Conservation (phyloP, 2,329 filamentous ascomycete species). For the Cladophialophora carrionii region DNA sequence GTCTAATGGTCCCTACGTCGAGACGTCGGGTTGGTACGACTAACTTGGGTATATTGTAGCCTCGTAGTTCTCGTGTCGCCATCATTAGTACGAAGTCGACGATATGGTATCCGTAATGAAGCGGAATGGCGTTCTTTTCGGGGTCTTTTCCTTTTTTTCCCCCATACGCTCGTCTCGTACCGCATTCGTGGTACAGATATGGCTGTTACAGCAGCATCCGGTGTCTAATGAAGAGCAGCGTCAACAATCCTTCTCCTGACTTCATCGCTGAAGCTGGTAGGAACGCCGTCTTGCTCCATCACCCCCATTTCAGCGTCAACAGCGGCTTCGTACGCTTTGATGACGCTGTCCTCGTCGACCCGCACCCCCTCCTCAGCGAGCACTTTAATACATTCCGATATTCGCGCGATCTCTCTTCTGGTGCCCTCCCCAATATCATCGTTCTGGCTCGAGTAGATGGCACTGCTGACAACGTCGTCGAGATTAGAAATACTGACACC, state of each 20-base stretch:
- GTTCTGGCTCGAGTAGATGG: slow-evolving; percentile 94
- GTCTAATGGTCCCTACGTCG: slow-evolving; percentile 6
- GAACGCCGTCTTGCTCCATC: slow-evolving; percentile 40
- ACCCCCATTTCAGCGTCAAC: slow-evolving; percentile 65
- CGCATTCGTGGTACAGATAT: not conserved
- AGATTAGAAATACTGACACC: slow-evolving; percentile 73
- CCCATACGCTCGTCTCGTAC: not conserved
- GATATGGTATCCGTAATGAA: not conserved
- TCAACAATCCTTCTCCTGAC: slow-evolving; percentile 35
- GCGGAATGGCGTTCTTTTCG: not conserved
- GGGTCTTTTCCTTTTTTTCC: no score
- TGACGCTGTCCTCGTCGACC: slow-evolving; percentile 89
- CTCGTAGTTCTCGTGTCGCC: not conserved
- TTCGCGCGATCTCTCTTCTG: slow-evolving; percentile 82
- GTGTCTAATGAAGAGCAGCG: slow-evolving; percentile 33
- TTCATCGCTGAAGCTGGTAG: slow-evolving; percentile 30
- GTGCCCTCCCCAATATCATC: slow-evolving; percentile 77
- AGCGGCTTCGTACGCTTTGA: slow-evolving; percentile 77
- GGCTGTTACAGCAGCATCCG: not conserved
- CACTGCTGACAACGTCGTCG: slow-evolving; percentile 82
- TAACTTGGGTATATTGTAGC: not conserved
- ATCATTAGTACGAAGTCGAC: not conserved
- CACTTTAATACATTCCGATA: slow-evolving; percentile 78
- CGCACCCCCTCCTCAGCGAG: slow-evolving; percentile 79
- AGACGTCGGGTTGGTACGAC: slow-evolving; percentile 31